These are phyloP conservation scores for Podila epigama DNA, from an alignment of 192 early-diverging fungal genomes.

Conservation along the genomic window DNA sequence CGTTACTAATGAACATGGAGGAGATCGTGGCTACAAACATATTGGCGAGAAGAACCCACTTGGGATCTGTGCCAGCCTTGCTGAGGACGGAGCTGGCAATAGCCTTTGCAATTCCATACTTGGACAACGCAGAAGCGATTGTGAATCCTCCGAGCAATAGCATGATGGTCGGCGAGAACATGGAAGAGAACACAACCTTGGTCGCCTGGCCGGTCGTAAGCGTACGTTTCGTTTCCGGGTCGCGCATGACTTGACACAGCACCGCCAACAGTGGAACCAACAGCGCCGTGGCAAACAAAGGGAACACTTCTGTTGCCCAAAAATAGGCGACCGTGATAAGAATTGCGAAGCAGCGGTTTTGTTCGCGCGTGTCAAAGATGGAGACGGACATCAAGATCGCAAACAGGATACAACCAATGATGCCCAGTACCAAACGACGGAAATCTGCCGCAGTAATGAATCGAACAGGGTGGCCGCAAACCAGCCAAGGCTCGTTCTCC, in stretches of 20 bases:
- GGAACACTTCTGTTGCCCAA: conserved; percentile 87
- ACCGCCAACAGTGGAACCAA: conserved; percentile 75
- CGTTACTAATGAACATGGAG: conserved; percentile 85
- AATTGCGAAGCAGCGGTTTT: conserved; percentile 89
- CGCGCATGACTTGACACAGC: conserved; percentile 66
- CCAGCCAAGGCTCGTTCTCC: conserved; percentile 22
- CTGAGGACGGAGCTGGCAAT: conserved; percentile 69
- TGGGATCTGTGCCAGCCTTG: conserved; percentile 72
- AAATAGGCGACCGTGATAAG: conserved; percentile 82
- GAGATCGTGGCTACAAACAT: conserved; percentile 80
- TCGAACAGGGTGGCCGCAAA: conserved; percentile 21
- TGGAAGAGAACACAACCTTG: conserved; percentile 71
- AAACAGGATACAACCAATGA: conserved; percentile 63
- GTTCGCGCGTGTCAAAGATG: conserved; percentile 71
- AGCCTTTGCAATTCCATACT: conserved; percentile 77
- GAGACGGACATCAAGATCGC: conserved; percentile 61
- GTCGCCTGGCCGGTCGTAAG: conserved; percentile 57
- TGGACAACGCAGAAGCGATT: conserved; percentile 76
- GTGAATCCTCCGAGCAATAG: conserved; percentile 78
- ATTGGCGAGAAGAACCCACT: conserved; percentile 71
- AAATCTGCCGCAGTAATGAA: conserved; percentile 7
- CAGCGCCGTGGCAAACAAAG: conserved; percentile 75
- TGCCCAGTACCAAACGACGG: conserved; percentile 46
- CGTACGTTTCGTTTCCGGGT: conserved; percentile 34
- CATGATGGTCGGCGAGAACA: conserved; percentile 83